Evolutionary conservation across 345 rosid genomes (phyloP).

Genomic region (Streptanthus diversifolius): DNA sequence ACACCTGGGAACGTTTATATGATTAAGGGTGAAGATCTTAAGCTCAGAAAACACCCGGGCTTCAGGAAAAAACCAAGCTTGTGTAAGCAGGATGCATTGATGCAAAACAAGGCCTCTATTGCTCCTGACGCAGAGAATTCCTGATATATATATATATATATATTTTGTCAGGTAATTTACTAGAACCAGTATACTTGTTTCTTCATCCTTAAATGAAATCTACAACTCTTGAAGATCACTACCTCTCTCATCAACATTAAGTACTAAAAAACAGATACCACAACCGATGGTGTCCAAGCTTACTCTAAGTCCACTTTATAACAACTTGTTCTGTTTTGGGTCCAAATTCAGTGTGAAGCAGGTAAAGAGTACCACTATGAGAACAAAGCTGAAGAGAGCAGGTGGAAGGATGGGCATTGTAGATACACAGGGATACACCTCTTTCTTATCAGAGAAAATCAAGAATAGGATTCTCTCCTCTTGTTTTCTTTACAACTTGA

Average conservation of each 20-base stretch:
- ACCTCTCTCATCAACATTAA: not conserved
- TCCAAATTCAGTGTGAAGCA: not conserved
- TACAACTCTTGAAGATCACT: not conserved
- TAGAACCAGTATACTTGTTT: not conserved
- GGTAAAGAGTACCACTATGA: not conserved
- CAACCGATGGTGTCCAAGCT: not conserved
- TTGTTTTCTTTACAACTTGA: not conserved
- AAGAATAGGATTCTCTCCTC: not conserved
- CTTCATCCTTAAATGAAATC: not conserved
- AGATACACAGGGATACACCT: not conserved
- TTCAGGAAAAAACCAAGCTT: constrained; percentile 8
- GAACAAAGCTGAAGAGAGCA: not conserved
- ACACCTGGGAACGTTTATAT: constrained; percentile 53
- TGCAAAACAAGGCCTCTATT: not conserved
- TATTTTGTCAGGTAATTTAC: not conserved
- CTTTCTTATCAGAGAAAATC: not conserved
- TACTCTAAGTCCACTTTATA: not conserved
- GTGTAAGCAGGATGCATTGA: constrained; percentile 9
- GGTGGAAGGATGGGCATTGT: not conserved
- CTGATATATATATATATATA: not conserved
- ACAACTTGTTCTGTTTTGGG: not conserved
- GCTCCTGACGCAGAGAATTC: not conserved
- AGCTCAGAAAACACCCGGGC: constrained; percentile 16
- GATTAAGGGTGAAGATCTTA: constrained; percentile 61
- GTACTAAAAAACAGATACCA: not conserved